phyloP scores from a whole-genome alignment of 2,329 filamentous ascomycete species.

The Ilyonectria destructans region DNA sequence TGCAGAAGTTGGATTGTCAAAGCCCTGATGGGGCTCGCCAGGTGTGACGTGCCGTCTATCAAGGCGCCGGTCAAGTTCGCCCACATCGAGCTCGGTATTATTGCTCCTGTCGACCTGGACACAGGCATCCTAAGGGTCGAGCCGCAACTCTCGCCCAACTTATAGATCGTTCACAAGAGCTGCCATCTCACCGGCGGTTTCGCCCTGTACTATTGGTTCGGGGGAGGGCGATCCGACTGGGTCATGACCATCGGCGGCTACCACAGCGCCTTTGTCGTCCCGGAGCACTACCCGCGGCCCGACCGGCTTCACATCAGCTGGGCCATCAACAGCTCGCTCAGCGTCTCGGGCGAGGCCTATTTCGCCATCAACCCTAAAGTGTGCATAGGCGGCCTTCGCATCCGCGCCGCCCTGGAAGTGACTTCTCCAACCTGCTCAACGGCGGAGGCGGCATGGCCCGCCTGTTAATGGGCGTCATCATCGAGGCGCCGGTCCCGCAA shows the following conservation, averaged over 20 bases:
- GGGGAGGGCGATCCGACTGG: constrained; percentile 51
- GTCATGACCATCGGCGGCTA: constrained; percentile 65
- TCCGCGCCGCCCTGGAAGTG: constrained; percentile 45
- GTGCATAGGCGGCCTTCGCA: constrained; percentile 59
- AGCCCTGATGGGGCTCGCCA: constrained; percentile 54
- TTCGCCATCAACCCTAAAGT: constrained; percentile 63
- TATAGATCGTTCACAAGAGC: constrained; percentile 56
- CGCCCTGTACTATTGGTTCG: constrained; percentile 60
- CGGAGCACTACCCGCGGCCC: constrained; percentile 56
- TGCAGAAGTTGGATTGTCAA: too few relatives aligned
- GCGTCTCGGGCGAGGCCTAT: constrained; percentile 59
- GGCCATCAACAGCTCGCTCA: constrained; percentile 50
- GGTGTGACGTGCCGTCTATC: constrained; percentile 49
- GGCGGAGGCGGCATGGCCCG: too few relatives aligned
- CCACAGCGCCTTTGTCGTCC: constrained; percentile 56
- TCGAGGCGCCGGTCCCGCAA: background rate
- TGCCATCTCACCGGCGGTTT: constrained; percentile 63
- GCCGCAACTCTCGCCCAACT: constrained; percentile 58
- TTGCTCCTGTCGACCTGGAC: constrained; percentile 53
- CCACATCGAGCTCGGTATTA: constrained; percentile 58
- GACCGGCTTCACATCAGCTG: constrained; percentile 58
- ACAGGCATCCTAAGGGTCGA: constrained; percentile 56
- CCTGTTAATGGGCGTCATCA: too few relatives aligned
- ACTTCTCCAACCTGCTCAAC: too few relatives aligned
- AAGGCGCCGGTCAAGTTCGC: constrained; percentile 47